Percentiles rank a stretch among this genome's conserved stretches.
These are phyloP conservation scores for Chaetomiaceae sp. DNA, from an alignment of 2,329 filamentous ascomycete species.

Conservation along the genomic window DNA sequence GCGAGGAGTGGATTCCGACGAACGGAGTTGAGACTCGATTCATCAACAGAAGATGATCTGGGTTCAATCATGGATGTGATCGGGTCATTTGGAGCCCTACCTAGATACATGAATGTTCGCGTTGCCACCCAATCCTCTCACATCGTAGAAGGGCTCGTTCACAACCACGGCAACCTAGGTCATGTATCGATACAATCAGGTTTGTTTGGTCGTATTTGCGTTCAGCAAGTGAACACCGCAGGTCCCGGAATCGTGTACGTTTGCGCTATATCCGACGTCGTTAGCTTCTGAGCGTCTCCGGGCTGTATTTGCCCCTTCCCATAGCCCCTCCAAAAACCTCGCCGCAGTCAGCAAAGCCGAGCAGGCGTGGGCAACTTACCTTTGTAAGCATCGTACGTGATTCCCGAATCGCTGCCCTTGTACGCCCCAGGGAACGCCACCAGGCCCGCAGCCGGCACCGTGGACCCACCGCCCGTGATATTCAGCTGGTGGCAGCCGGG, in stretches of 20 bases:
- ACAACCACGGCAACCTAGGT: too few relatives aligned
- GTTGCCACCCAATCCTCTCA: too few relatives aligned
- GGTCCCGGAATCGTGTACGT: slow-evolving; percentile 44
- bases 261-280: slow-evolving; percentile 23
- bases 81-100: too few relatives aligned
- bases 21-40: too few relatives aligned
- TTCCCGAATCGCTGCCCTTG: slow-evolving; percentile 41
- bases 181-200: too few relatives aligned
- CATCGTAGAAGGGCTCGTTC: too few relatives aligned
- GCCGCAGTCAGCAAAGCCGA: neutral
- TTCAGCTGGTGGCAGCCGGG: slow-evolving; percentile 53
- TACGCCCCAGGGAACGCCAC: slow-evolving; percentile 52
- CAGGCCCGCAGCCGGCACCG: slow-evolving; percentile 32
- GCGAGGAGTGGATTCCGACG: too few relatives aligned
- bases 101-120: too few relatives aligned
- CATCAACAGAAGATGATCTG: too few relatives aligned
- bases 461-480: slow-evolving; percentile 43
- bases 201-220: too few relatives aligned
- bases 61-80: too few relatives aligned
- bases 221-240: slow-evolving; percentile 41
- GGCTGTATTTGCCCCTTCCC: too few relatives aligned
- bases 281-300: neutral
- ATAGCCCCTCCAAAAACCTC: neutral
- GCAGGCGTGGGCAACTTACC: slow-evolving; percentile 25
- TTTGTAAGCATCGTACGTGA: slow-evolving; percentile 48